phyloP scores from a whole-genome alignment of 2,329 filamentous ascomycete species.

The Rosellinia necatrix region DNA sequence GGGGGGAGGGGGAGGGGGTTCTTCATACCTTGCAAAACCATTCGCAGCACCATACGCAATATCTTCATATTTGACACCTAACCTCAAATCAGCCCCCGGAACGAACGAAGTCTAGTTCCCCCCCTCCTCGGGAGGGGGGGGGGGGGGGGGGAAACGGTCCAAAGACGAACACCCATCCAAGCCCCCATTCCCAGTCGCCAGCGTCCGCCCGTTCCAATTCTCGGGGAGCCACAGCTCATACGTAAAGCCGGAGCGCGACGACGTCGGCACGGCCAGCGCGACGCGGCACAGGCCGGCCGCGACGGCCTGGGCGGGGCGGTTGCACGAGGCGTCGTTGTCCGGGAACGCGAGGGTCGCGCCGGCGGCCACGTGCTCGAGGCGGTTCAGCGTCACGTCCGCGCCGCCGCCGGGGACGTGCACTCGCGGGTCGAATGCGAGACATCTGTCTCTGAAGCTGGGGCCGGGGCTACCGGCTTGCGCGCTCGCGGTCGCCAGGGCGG shows the following conservation, averaged over 20 bases:
- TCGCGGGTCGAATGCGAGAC: conserved; percentile 24
- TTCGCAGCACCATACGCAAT: conserved; percentile 47
- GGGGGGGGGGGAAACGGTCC: no score
- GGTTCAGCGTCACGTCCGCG: conserved; percentile 26
- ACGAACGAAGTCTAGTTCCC: no score
- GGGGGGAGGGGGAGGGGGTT: no score
- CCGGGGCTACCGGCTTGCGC: not conserved
- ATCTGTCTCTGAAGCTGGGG: conserved; percentile 18
- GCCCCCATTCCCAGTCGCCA: conserved; percentile 55
- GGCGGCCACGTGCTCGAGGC: conserved; percentile 27
- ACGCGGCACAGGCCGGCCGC: conserved; percentile 38
- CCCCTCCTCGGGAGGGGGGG: no score
- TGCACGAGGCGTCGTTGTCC: conserved; percentile 31
- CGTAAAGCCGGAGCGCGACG: conserved; percentile 48
- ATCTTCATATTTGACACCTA: conserved; percentile 50
- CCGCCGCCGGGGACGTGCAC: conserved; percentile 6
- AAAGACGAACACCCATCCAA: conserved; percentile 48
- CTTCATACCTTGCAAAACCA: conserved; percentile 46
- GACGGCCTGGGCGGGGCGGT: conserved; percentile 22
- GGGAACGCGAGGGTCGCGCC: conserved; percentile 28
- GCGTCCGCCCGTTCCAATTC: conserved; percentile 50
- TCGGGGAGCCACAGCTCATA: conserved; percentile 54
- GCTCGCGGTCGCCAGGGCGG: no score
- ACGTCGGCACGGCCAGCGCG: conserved; percentile 35
- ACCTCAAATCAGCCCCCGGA: not conserved